These are phyloP conservation scores for Pichia ethanolica DNA, from an alignment of 805 yeast genomes.

Conservation along the genomic window DNA sequence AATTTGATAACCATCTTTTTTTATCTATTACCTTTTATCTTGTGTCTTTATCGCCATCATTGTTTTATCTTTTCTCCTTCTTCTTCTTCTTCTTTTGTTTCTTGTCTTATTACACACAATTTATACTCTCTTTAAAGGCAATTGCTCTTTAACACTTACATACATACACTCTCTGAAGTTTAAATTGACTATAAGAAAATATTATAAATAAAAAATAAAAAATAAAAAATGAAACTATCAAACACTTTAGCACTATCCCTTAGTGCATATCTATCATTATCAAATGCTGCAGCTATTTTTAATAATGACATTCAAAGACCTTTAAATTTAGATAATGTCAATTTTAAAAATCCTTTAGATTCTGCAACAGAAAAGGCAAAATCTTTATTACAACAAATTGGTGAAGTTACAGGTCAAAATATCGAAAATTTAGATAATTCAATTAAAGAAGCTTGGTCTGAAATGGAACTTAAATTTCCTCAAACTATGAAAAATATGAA, in stretches of 20 bases:
- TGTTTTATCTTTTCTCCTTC: too few relatives aligned
- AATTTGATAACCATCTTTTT: too few relatives aligned
- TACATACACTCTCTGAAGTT: too few relatives aligned
- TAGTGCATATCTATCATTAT: constrained; percentile 2
- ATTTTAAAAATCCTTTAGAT: not conserved
- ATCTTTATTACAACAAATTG: constrained; percentile 34
- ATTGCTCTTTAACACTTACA: too few relatives aligned
- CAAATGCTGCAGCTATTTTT: constrained; percentile 5
- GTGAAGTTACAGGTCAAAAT: constrained; percentile 45
- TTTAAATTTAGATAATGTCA: not conserved
- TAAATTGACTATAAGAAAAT: too few relatives aligned
- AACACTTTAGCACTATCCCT: constrained; percentile 8
- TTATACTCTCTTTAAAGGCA: too few relatives aligned
- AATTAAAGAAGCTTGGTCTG: constrained; percentile 51
- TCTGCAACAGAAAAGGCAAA: constrained; percentile 10
- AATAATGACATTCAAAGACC: constrained; percentile 8
- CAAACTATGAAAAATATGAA: constrained; percentile 42
- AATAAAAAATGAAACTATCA: constrained; percentile 6
- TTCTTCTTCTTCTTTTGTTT: too few relatives aligned
- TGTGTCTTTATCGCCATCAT: too few relatives aligned
- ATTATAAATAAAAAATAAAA: not conserved
- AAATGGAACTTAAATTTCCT: constrained; percentile 56
- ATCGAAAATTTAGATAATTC: constrained; percentile 41
- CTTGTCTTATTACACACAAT: too few relatives aligned
- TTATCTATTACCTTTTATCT: too few relatives aligned